Base-by-base conservation (phyloP, 495 filamentous ascomycete genomes). In the Stereocaulon alpinum region DNA sequence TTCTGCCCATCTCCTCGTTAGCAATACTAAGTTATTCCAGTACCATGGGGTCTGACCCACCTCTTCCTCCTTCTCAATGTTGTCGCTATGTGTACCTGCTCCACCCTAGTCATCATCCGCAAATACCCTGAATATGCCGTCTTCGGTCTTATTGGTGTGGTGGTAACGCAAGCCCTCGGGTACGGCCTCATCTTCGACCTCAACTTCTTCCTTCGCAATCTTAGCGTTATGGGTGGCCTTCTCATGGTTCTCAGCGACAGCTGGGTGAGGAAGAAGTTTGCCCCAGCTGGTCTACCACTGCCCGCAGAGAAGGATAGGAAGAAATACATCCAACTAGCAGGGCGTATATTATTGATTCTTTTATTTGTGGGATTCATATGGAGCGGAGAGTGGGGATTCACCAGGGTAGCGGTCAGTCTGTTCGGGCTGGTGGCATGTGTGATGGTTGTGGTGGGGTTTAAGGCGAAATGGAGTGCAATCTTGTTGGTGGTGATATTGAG, bases 251-350 rank as follows among this genome's bases (percentile, higher is more conserved):
- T 98, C 15, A 96, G 91, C 18, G 93, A 98, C 76, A 92, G 87
- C 51, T 97, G 91, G 91, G 89, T 96, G 67, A 86, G 92, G 71
- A 96, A 96, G 82, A 86, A 84, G 72, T 96, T 96, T 75, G 91
- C 91, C 14, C 95, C 95, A 45, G 93, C 93, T 29, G 93, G 93
- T 43, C 77, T 98, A 59, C 93, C 93, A 55, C 82, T 88, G 74
- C 79, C 97, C 24, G 92, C 96, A 66, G 93, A 98, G 80, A 96
- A 96, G 82, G 94, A 98, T 72, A 86, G 89, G 71, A 98, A 97
- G 81, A 96, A 96, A 89, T 98, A 98, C 78, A 91, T 98, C 74
- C 93, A 97, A 80, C 85, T 98, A 55, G 93, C 93, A 55, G 93
- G 93, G 27, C 83, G 93, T 62, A 87, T 98, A n/a, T 79, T 98